A percentile compares a stretch with the other conserved stretches of the same genome.
Conservation (phyloP, 2,329 filamentous ascomycete species). For the Podosphaera fusca region DNA sequence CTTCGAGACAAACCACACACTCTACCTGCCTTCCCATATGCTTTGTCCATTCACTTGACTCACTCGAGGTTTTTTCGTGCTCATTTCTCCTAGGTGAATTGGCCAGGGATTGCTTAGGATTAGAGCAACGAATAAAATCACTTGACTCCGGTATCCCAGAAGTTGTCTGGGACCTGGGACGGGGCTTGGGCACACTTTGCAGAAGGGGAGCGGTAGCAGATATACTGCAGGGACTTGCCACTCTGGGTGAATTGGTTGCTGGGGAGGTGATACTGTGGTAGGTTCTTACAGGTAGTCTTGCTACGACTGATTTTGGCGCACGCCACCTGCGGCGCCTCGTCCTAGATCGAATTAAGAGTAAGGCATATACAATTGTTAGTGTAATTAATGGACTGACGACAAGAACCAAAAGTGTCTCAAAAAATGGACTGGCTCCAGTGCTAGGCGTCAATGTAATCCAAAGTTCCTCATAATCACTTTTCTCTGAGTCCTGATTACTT, state of each 20-base stretch:
- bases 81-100: constrained; percentile 12
- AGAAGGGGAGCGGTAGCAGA: constrained; percentile 65
- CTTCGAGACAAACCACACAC: constrained; percentile 89
- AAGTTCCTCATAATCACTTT: constrained; percentile 44
- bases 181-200: constrained; percentile 29
- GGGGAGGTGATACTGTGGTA: constrained; percentile 63
- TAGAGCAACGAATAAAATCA: constrained; percentile 22
- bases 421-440: constrained; percentile 74
- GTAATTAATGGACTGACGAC: constrained; percentile 86
- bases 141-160: constrained; percentile 32
- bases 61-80: constrained; percentile 24
- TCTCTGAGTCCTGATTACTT: constrained; percentile 14
- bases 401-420: constrained; percentile 89
- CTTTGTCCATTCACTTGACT: constrained; percentile 37
- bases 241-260: constrained; percentile 31
- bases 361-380: constrained; percentile 73
- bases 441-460: constrained; percentile 95
- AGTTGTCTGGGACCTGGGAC: constrained; percentile 42
- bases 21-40: constrained; percentile 52
- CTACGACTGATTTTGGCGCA: constrained; percentile 91
- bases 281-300: constrained; percentile 79
- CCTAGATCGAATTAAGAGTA: constrained; percentile 67
- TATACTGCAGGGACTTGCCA: constrained; percentile 38
- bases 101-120: constrained; percentile 10
- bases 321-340: constrained; percentile 81